These are phyloP conservation scores for Polytrichum formosum DNA, from an alignment of 225 moss, liverwort and hornwort species.

Conservation along the genomic window DNA sequence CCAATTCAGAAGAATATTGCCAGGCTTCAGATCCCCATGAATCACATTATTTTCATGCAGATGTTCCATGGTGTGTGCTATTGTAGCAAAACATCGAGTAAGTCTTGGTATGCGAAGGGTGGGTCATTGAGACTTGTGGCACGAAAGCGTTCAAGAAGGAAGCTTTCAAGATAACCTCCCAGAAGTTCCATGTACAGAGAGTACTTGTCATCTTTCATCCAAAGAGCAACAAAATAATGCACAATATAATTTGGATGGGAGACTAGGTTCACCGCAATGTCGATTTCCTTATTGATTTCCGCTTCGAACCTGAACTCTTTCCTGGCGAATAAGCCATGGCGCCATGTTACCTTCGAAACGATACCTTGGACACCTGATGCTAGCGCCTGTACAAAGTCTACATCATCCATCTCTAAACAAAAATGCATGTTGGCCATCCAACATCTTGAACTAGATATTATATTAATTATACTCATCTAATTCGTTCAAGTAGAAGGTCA, in stretches of 20 bases:
- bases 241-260: conserved; percentile 19
- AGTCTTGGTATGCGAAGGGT: no score
- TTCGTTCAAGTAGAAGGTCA: no score
- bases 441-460: no score
- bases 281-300: background rate
- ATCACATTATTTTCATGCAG: no score
- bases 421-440: no score
- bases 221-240: conserved; percentile 2
- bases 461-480: no score
- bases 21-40: no score
- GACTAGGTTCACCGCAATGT: background rate
- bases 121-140: no score
- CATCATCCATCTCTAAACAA: background rate
- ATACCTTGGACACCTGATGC: accelerated
- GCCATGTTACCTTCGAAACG: background rate
- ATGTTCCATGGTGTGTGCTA: no score
- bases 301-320: conserved; percentile 3
- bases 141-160: no score
- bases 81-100: no score
- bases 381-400: background rate
- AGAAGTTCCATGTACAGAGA: conserved; percentile 25
- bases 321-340: conserved; percentile 12
- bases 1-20: no score
- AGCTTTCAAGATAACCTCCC: conserved; percentile 9
- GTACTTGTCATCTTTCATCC: background rate